Evolutionary conservation across 805 yeast genomes (phyloP).

Genomic region (Kazachstania taianensis): DNA sequence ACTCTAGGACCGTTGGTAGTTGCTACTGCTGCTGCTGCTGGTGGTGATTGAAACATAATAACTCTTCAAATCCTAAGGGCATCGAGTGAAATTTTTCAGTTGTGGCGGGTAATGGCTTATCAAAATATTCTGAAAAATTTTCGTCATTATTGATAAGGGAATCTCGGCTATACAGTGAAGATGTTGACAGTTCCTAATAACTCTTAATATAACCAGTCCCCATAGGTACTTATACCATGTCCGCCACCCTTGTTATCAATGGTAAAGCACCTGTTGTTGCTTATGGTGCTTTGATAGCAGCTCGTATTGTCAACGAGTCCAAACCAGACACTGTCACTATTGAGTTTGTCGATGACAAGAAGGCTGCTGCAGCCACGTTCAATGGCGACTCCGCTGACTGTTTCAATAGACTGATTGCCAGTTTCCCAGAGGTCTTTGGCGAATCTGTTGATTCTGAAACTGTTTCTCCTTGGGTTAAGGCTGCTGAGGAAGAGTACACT

Average conservation of each 20-base stretch:
- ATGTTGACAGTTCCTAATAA: too few relatives aligned
- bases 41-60: too few relatives aligned
- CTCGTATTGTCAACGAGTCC: conserved; percentile 54
- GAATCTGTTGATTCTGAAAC: conserved; percentile 19
- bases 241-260: conserved; percentile 50
- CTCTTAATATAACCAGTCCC: too few relatives aligned
- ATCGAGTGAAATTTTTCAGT: not conserved
- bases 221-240: conserved; percentile 26
- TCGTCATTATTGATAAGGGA: too few relatives aligned
- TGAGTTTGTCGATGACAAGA: conserved; percentile 65
- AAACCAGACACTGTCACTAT: conserved; percentile 45
- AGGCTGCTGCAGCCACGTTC: conserved; percentile 40
- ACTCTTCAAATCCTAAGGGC: not conserved
- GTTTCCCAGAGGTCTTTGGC: conserved; percentile 38
- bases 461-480: conserved; percentile 53
- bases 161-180: too few relatives aligned
- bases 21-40: too few relatives aligned
- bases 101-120: not conserved
- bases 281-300: conserved; percentile 69
- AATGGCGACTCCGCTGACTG: conserved; percentile 39
- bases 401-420: conserved; percentile 40
- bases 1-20: too few relatives aligned
- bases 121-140: too few relatives aligned
- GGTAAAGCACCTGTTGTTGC: conserved; percentile 81
- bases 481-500: conserved; percentile 57